A percentile compares a stretch with the other conserved stretches of the same genome.
Evolutionary conservation across 352 stramenopile genomes (phyloP).

Genomic region (Phytophthora ramorum): DNA sequence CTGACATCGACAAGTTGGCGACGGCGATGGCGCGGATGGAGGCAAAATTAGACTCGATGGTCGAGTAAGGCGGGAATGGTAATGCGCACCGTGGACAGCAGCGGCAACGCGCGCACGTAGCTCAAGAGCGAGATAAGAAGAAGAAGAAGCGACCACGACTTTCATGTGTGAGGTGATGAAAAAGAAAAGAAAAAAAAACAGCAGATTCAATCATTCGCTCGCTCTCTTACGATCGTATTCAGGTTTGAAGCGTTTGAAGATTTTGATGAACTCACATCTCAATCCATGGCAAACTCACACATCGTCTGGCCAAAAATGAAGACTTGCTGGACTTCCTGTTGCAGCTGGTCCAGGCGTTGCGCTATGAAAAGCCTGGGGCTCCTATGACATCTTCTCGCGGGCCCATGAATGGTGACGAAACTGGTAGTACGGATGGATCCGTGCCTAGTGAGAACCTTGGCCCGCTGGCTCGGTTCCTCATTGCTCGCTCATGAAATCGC

Average conservation of each 20-base stretch:
- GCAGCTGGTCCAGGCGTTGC: conserved; percentile 98
- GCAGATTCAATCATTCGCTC: conserved; percentile 45
- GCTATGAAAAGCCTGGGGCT: conserved; percentile 78
- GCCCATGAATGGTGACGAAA: conserved; percentile 53
- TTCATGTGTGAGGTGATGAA: conserved; percentile 40
- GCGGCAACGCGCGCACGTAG: conserved; percentile 22
- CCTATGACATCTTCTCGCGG: conserved; percentile 45
- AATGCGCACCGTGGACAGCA: conserved; percentile 34
- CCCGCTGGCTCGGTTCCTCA: conserved; percentile 94
- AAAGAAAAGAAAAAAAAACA: conserved; percentile 47
- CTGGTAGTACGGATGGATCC: conserved; percentile 45
- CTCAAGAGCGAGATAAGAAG: conserved; percentile 30
- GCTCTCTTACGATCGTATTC: conserved; percentile 30
- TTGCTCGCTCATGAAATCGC: conserved; percentile 96
- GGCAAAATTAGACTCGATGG: conserved; percentile 87
- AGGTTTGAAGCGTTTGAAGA: conserved; percentile 30
- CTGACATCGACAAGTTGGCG: conserved; percentile 89
- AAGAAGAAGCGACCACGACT: conserved; percentile 19
- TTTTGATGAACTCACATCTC: too few species aligned
- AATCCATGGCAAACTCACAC: too few species aligned
- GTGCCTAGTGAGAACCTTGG: conserved; percentile 63
- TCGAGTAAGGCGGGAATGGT: conserved; percentile 61
- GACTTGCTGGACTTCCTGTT: conserved; percentile 98
- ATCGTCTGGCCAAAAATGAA: conserved; percentile 97
- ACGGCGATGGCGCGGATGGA: conserved; percentile 90